Evolutionary conservation across 345 rosid species (phyloP).

Genomic region (Eucalyptus sideroxylon): DNA sequence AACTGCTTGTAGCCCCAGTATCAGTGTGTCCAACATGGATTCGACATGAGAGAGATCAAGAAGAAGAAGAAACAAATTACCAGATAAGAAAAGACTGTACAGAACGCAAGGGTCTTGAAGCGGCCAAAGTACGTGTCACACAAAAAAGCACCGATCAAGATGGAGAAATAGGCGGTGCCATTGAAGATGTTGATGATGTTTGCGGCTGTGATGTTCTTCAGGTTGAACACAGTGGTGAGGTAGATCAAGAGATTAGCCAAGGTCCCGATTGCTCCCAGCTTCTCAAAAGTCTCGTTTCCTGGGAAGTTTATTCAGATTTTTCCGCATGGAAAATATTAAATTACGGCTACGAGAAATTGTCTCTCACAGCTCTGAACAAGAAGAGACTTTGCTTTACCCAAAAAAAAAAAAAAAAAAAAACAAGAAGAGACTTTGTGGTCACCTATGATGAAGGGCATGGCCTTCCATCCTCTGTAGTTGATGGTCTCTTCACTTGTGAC

Average conservation of each 20-base stretch:
- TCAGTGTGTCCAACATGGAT: neutral
- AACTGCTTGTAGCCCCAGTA: neutral
- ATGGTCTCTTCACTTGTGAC: neutral
- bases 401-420: neutral
- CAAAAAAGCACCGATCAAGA: constrained; percentile 4
- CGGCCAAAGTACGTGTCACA: constrained; percentile 5
- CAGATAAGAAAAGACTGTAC: constrained; percentile 1
- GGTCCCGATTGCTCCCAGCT: constrained; percentile 10
- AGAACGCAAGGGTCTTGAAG: constrained; percentile 4
- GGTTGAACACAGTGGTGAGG: constrained; percentile 3
- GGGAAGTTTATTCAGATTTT: neutral
- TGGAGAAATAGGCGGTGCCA: constrained; percentile 1
- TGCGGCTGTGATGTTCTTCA: neutral
- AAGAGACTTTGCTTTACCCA: no score
- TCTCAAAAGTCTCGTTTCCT: constrained; percentile 11
- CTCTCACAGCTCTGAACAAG: no score
- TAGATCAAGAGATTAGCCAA: neutral
- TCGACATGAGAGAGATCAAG: neutral
- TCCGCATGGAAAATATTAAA: no score
- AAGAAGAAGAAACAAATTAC: neutral
- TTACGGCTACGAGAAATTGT: no score
- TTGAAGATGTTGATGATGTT: constrained; percentile 4
- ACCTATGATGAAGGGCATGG: constrained; percentile 73
- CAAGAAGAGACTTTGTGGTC: neutral
- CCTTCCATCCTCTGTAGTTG: constrained; percentile 61